phyloP scores from a whole-genome alignment of 208 protist species.

The Acanthamoeba triangularis region DNA sequence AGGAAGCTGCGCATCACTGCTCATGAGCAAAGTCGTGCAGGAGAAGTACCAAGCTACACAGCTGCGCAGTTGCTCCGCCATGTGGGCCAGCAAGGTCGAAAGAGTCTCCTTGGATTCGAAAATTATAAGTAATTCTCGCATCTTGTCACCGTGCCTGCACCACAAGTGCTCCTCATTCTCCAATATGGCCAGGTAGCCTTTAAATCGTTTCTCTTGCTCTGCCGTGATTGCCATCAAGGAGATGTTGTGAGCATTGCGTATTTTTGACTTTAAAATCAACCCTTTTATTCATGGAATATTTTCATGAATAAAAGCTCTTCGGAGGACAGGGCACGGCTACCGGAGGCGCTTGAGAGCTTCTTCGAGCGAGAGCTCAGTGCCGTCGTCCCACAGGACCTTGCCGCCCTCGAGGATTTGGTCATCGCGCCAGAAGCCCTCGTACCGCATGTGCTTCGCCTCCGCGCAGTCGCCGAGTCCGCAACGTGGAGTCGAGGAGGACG shows the following conservation, averaged over 20 bases:
- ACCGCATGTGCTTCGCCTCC: neutral
- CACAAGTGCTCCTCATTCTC: conserved; percentile 41
- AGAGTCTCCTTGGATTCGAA: neutral
- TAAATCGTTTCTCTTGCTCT: neutral
- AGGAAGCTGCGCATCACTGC: neutral
- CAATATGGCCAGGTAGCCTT: neutral
- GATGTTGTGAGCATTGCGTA: no score
- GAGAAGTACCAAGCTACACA: neutral
- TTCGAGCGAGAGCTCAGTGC: neutral
- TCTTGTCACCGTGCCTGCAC: conserved; percentile 1
- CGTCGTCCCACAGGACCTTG: conserved; percentile 49
- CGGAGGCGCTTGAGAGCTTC: conserved; percentile 52
- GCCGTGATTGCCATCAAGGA: neutral
- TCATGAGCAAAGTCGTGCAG: neutral
- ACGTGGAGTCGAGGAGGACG: neutral
- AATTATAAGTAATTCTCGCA: conserved; percentile 18
- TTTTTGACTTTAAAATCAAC: no score
- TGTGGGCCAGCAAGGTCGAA: neutral
- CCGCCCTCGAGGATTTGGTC: conserved; percentile 58
- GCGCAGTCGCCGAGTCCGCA: neutral
- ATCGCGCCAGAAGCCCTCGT: conserved; percentile 47
- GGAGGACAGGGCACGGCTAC: neutral
- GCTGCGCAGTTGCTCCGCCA: neutral
- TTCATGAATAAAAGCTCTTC: no score
- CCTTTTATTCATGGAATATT: no score